Conservation (phyloP, 352 stramenopile genomes). For the Hyaloperonospora brassicae region DNA sequence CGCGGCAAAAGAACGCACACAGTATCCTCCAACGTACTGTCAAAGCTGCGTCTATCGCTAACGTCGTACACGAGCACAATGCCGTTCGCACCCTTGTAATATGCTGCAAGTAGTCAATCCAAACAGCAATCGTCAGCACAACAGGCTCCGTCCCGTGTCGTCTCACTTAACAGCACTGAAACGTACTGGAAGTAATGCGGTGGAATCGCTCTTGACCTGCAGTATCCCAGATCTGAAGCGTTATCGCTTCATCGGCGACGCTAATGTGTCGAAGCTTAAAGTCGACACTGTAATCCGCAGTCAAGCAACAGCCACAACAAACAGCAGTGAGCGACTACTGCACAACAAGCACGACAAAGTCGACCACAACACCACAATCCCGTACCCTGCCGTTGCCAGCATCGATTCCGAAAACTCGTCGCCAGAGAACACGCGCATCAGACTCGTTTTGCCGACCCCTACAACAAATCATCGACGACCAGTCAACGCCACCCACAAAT, state of each 20-base stretch:
- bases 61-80: conserved; percentile 93
- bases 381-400: conserved; percentile 84
- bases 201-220: conserved; percentile 91
- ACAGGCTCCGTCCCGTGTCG: neutral
- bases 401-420: conserved; percentile 88
- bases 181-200: conserved; percentile 88
- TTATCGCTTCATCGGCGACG: conserved; percentile 76
- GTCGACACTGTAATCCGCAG: conserved; percentile 57
- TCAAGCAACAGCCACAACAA: neutral
- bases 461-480: neutral
- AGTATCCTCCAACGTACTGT: conserved; percentile 59
- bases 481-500: conserved; percentile 6
- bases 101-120: conserved; percentile 42
- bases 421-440: conserved; percentile 90
- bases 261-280: conserved; percentile 89
- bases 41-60: conserved; percentile 86
- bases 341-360: neutral
- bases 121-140: conserved; percentile 12
- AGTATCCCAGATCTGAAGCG: conserved; percentile 93
- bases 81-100: conserved; percentile 91
- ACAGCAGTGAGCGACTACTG: too few species aligned
- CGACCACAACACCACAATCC: conserved; percentile 2
- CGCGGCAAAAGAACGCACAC: neutral
- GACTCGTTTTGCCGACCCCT: conserved; percentile 89
- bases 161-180: neutral